Base-by-base conservation (phyloP, 768 basidiomycete species). In the Rhodotorula diobovata region DNA sequence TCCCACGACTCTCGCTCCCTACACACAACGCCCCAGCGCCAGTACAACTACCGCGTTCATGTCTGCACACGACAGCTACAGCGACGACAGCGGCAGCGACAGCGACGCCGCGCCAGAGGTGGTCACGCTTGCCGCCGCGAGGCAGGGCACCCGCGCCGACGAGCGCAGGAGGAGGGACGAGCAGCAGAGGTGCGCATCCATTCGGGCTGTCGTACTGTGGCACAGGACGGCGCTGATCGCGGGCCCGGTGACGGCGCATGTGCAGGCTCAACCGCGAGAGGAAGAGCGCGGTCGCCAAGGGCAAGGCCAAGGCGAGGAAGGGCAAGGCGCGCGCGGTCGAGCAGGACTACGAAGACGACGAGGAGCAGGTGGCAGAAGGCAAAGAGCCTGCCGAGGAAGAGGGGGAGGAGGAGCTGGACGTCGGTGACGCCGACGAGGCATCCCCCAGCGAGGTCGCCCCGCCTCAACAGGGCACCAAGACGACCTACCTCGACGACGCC, bases 401-500 rank as follows among this genome's bases (percentile, higher is more conserved):
- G 25, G 43, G 66, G 43, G 63, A 48, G 1, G 71, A 34, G 8
- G 65, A 63, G 5, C 37, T 55, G 2, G 66, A 48, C n/a, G 62
- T 23, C 14, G 59, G 53, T 3, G 67, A 50, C 16, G 63, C 59
- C 1, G 61, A 46, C 14, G 63, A 66, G 16, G 61, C 25, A 8
- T 53, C 50, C 6, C 62, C 56, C 18, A 51, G 23, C 25, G 48
- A 43, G 1, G n/a, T 32, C 8, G 25, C 58, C 12, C 69, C 73
- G 4, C 51, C 62, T 10, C 70, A 35, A 21, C 51, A 67, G 34
- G 70, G 70, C 56, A 71, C 67, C 57, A 65, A 68, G 53, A 63
- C 69, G 66, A 63, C 63, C 56, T 71, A 74, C 70, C 70, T 74
- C 54, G 73, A 74, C 73, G 66, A 67, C 21, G 32, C 55, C 10